Evolutionary conservation across 805 yeast genomes (phyloP).

Genomic region (Deakozyma indianensis): DNA sequence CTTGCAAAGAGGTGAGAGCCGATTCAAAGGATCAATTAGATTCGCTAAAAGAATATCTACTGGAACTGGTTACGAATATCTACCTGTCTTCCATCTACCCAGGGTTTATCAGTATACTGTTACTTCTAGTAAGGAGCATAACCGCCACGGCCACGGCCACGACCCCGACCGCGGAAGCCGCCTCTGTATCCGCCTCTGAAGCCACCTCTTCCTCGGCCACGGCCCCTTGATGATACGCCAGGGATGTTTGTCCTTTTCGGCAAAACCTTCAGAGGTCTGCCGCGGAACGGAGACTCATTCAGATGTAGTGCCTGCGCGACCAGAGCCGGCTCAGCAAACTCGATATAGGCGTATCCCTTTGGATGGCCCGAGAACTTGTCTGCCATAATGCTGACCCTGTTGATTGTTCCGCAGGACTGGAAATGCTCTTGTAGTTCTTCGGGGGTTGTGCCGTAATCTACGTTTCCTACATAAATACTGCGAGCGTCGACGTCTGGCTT

Average conservation of each 20-base stretch:
- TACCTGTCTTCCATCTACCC: too few species aligned
- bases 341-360: slow-evolving; percentile 78
- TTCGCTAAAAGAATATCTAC: too few species aligned
- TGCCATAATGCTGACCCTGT: slow-evolving; percentile 62
- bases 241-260: slow-evolving; percentile 77
- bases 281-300: slow-evolving; percentile 53
- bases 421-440: slow-evolving; percentile 68
- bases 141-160: slow-evolving; percentile 31
- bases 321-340: slow-evolving; percentile 53
- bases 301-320: slow-evolving; percentile 52
- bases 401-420: slow-evolving; percentile 53
- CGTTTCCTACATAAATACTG: slow-evolving; percentile 71
- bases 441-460: slow-evolving; percentile 67
- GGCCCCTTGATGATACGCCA: slow-evolving; percentile 39
- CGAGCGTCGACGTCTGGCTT: slow-evolving; percentile 61
- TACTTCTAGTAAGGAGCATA: slow-evolving; percentile 29
- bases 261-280: slow-evolving; percentile 56
- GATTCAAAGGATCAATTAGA: too few species aligned
- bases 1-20: too few species aligned
- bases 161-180: slow-evolving; percentile 20
- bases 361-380: slow-evolving; percentile 71
- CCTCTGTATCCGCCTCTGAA: slow-evolving; percentile 28
- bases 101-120: too few species aligned
- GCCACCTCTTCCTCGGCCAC: slow-evolving; percentile 31
- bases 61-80: too few species aligned